Evolutionary conservation across 1,139 yeast species (phyloP), one percentile per base, ranked within the genome.

Genomic region (Yamadazyma pseudoaaseri): DNA sequence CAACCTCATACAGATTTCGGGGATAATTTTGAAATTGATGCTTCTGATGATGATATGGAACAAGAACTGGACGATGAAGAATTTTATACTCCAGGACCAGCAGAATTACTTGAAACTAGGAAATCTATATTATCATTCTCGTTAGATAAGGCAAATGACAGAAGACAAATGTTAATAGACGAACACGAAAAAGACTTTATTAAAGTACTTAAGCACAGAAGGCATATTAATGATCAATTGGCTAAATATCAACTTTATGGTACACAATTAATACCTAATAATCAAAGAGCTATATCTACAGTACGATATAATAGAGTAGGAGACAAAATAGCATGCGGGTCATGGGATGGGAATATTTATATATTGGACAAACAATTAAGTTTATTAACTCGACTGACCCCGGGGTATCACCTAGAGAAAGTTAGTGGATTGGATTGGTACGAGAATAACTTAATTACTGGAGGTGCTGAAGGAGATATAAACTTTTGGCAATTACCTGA

Each of bases 271-370:
- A 75, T 82, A 1, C 73, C 54, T 9, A 63, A 62, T n/a, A 66
- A 62, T 39, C 72, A 76, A 5, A 62, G 96, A 41, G 86, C 95
- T 1, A 69, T 86, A 0, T 81, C 95, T 0, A 58, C 70, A 1
- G 76, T 81, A 0, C 52, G 77, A 14, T 69, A 76, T 38, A 70
- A 79, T 12, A 59, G 62, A 1, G 47, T 50, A 23, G 46, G 50
- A 16, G 33, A 45, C 2, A 35, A 37, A 3, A 59, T 86, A 2
- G 85, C 87, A 0, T 69, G 80, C 12, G 95, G 92, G 0, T 84
- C 94, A 26, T 90, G 97, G 97, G 78, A 82, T 38, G 97, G 97
- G 3, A 70, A 72, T 13, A 48, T 87, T 4, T 73, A 72, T 40
- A 38, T 86, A 3, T 29, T 48, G 9, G 45, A 45, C 29, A 14